Evolutionary conservation across 176 grass and related monocot genomes (phyloP).

Genomic region (Lolium perenne): DNA sequence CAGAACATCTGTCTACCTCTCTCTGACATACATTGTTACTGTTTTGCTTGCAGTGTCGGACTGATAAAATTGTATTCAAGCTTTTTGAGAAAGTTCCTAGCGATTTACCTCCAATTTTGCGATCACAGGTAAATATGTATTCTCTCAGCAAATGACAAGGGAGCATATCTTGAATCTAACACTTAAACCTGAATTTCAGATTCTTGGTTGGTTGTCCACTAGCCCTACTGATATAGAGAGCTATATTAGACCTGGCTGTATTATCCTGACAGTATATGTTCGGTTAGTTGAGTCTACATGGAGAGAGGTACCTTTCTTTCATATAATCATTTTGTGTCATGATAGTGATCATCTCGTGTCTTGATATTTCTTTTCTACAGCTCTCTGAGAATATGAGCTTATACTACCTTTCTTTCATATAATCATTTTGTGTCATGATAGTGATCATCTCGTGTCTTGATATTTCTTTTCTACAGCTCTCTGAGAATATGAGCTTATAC

Average conservation of each 20-base stretch:
- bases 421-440: constrained; percentile 21
- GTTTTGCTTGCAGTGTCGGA: constrained; percentile 73
- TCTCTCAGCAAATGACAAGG: constrained; percentile 15
- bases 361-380: constrained; percentile 51
- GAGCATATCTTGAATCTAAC: constrained; percentile 43
- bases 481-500: constrained; percentile 68
- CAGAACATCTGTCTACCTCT: background rate
- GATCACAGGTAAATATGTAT: constrained; percentile 67
- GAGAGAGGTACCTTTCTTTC: constrained; percentile 60
- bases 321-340: constrained; percentile 20
- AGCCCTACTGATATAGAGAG: constrained; percentile 99
- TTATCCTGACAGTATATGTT: constrained; percentile 96
- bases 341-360: constrained; percentile 22
- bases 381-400: constrained; percentile 75
- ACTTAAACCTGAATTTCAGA: constrained; percentile 64
- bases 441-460: constrained; percentile 23
- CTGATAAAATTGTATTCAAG: constrained; percentile 97
- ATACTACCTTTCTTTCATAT: constrained; percentile 41
- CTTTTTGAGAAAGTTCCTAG: constrained; percentile 93
- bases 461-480: constrained; percentile 61
- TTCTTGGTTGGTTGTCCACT: constrained; percentile 92
- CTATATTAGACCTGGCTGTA: constrained; percentile 96
- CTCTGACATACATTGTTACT: constrained; percentile 26
- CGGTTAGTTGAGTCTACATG: constrained; percentile 85
- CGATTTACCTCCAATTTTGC: constrained; percentile 85